Evolutionary conservation across 768 basidiomycete genomes (phyloP), one percentile per base, ranked within the genome.

Genomic region (Tricholoma flavovirens): DNA sequence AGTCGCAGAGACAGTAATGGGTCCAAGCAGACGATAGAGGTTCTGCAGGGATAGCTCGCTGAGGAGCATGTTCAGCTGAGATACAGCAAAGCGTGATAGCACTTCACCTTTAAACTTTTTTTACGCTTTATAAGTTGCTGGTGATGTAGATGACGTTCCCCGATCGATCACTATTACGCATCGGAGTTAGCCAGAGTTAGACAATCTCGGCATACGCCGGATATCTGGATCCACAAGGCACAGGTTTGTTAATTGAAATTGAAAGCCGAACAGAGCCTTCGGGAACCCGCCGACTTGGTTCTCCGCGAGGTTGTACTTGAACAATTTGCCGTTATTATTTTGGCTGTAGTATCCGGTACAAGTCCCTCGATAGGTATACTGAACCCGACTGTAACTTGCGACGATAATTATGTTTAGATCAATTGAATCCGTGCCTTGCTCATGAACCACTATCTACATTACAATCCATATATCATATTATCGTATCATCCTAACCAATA

Each of bases 11-110:
- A 83, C 65, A 33, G 83, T 82, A 60, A 87, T 75, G 49, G 82
- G 81, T 21, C 72, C 68, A 32, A 92, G 77, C 5, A 78, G 76
- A 24, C 67, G 66, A 65, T 81, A 81, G 35, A 90, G 79, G 19
- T 73, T 66, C 19, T 71, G 60, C 46, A 79, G 69, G 55, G 83
- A 69, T 43, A 81, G 71, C 53, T 72, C 65, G 55, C 70, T 64
- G 54, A 72, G 73, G 19, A 69, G 60, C 19, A 63, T 57, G 49
- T 71, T 68, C 33, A 68, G 63, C 64, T 69, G 67, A 57, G 72
- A 67, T 74, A 76, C 74, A 66, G 69, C 57, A 55, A 53, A 61
- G 54, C 54, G 53, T 57, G 67, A 66, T 56, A 62, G 63, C 60
- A 67, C 48, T 59, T 64, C 59, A 57, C 69, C 65, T 49, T 30